Evolutionary conservation across 1,284 basidiomycete genomes (phyloP), one percentile per base, ranked within the genome.

Genomic region (Ceratobasidium sp.): DNA sequence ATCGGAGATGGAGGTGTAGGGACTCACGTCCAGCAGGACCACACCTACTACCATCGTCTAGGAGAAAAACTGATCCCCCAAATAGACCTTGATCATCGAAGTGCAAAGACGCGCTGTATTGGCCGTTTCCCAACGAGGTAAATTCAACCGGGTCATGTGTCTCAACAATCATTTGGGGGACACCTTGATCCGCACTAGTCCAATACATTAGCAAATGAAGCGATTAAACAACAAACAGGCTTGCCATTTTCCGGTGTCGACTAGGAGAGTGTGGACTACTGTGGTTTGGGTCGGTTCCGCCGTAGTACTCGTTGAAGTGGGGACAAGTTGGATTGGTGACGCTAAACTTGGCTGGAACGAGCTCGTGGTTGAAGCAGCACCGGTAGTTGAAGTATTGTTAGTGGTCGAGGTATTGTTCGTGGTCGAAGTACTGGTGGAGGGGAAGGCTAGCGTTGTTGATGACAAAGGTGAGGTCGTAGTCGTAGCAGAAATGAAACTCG

Each of bases 161-260:
- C n/a, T 21, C 21, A 41, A 66, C 26, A 18, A 66, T 35, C n/a
- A n/a, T n/a, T 43, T 52, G 52, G 11, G 63, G 63, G 6, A 35
- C 26, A 18, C 63, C 63, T 14, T 32, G 7, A 11, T 26, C 38
- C 13, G 49, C 35, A 21, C 63, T 66, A 61, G 11, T 11, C 35
- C 7, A 52, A 2, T 18, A 54, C 11, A 28, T 11, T 28, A 16
- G 46, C 8, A 7, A 54, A 11, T n/a, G 16, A 3, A 28, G 23
- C n/a, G 18, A 2, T 11, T 54, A 4, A 14, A 5, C 26, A 43
- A 11, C 23, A 47, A 16, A 58, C 8, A 23, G 23, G 18, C 58
- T 16, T 18, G 54, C 63, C 63, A 66, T 26, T 47, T 66, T 30
- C 63, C 63, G 7, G 23, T 14, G 38, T 66, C 50, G 21, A 66